Evolutionary conservation across 202 grass and related monocot genomes (phyloP), one percentile per base, ranked within the genome.

Genomic region (Sporobolus alterniflorus): DNA sequence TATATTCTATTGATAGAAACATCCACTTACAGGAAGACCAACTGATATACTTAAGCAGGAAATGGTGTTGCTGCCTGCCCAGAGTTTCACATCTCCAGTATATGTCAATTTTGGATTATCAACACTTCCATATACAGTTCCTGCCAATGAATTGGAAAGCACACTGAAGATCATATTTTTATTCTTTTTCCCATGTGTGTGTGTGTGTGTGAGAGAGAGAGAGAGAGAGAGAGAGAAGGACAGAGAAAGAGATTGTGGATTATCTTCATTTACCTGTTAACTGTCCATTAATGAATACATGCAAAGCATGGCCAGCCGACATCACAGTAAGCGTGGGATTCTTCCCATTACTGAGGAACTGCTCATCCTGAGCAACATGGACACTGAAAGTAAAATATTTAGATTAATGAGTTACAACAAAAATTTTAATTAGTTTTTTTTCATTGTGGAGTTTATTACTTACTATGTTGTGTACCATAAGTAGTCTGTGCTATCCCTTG

Each of bases 401-500:
- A 66, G 50, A 74, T 84, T 44, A 44, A 63, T 14, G 21, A 49
- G 54, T 66, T 79, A 39, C n/a, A 77, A 71, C 64, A 29, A 76
- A 79, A 64, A 22, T 73, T 65, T 22, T 51, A 64, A n/a, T 67
- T 48, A 77, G 28, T 86, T 42, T 68, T 75, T 51, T 29, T 26
- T 61, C 14, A 31, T 12, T 57, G 3, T 24, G 34, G 36, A 56
- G 33, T 73, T 75, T 44, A 63, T 22, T 74, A 84, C 93, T 94
- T 94, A 99, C 96, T 82, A 84, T 85, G 93, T 99, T 33, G 89
- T 96, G 70, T 99, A 99, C 96, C 96, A 99, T 31, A 99, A 85
- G 67, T 99, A 99, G 61, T 99, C 96, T 29, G 93, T 92, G 86
- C 25, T 91, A 90, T 99, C 96, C 89, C 96, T 94, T 29, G 96